A percentile compares a stretch with the other conserved stretches of the same genome.
Conservation (phyloP, 257 asterid genomes). For the Gentiana straminea region DNA sequence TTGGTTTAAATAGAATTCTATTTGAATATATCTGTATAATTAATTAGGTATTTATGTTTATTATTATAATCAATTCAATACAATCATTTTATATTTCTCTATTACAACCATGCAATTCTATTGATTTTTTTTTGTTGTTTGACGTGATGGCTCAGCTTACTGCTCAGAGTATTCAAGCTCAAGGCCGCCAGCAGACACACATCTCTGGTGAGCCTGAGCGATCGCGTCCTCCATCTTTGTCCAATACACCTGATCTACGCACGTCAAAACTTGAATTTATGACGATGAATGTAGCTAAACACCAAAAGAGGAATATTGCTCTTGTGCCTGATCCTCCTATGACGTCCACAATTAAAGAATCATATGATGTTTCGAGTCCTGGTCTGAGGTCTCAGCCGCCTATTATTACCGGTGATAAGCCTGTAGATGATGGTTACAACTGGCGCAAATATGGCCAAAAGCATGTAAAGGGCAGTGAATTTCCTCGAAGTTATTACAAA, state of each 20-base stretch:
- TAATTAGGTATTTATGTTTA: no score
- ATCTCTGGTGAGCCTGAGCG: constrained; percentile 29
- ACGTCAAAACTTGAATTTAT: constrained; percentile 19
- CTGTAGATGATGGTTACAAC: constrained; percentile 46
- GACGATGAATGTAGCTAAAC: constrained; percentile 14
- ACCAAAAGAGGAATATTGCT: constrained; percentile 25
- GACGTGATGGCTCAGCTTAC: constrained; percentile 28
- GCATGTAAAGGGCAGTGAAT: constrained; percentile 50
- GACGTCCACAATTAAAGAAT: constrained; percentile 24
- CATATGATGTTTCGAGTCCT: constrained; percentile 26
- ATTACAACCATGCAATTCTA: no score
- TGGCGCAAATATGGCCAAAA: constrained; percentile 55
- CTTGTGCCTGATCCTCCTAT: constrained; percentile 13
- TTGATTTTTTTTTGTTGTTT: no score
- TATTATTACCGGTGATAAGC: constrained; percentile 37
- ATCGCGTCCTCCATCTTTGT: constrained; percentile 28
- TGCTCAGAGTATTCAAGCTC: constrained; percentile 35
- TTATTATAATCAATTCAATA: no score
- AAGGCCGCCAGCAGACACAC: constrained; percentile 18
- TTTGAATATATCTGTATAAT: no score
- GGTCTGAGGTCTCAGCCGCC: constrained; percentile 40
- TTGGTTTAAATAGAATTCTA: no score
- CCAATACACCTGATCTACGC: constrained; percentile 22
- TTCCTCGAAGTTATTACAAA: constrained; percentile 57
- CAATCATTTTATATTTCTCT: no score